phyloP scores from a whole-genome alignment of 106 monocot genomes.

The Dendrobium catenatum region DNA sequence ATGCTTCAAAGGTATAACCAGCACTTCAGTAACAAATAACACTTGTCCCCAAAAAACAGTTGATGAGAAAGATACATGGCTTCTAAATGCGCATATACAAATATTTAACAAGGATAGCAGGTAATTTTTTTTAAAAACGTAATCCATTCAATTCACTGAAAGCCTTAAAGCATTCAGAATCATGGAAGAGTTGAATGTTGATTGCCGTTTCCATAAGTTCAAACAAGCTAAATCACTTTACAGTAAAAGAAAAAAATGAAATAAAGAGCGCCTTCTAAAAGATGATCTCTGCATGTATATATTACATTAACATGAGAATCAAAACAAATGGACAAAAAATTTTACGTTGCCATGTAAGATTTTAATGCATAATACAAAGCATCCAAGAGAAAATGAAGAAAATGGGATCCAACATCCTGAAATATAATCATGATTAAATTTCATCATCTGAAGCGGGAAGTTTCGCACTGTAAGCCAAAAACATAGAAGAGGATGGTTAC shows the following conservation, averaged over 20 bases:
- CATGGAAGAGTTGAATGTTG: neutral
- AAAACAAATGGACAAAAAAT: neutral
- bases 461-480: neutral
- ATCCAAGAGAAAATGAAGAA: neutral
- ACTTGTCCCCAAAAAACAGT: neutral
- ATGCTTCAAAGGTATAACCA: too few species aligned
- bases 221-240: neutral
- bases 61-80: neutral
- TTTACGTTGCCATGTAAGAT: neutral
- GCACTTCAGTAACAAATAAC: too few species aligned
- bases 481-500: conserved; percentile 20
- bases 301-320: neutral
- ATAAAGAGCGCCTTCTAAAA: neutral
- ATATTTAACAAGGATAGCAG: neutral
- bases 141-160: neutral
- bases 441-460: neutral
- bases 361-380: neutral
- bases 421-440: conserved; percentile 2
- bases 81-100: neutral
- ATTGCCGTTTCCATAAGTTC: neutral
- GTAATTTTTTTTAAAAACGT: neutral
- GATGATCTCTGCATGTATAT: neutral
- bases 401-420: neutral
- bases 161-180: neutral
- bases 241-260: neutral